A percentile compares a stretch with the other conserved stretches of the same genome.
phyloP scores from a whole-genome alignment of 31 red algal genomes.

The Odonthalia washingtoniensis region DNA sequence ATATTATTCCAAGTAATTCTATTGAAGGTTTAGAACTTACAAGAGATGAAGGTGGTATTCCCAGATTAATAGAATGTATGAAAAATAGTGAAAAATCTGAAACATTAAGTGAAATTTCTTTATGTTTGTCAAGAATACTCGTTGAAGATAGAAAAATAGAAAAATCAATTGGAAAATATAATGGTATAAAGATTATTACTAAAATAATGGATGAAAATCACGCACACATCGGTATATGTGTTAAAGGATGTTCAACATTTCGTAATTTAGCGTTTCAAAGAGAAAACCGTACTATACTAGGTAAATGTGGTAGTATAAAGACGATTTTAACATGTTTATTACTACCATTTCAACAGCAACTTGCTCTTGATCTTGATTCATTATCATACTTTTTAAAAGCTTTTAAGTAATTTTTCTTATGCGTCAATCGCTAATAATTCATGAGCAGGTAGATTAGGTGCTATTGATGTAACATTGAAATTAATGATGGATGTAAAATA shows the following conservation, averaged over 20 bases:
- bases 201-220: slow-evolving; percentile 63
- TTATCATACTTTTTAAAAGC: slow-evolving; percentile 67
- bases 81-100: slow-evolving; percentile 44
- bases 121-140: slow-evolving; percentile 56
- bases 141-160: slow-evolving; percentile 66
- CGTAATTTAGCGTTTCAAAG: slow-evolving; percentile 67
- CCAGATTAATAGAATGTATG: slow-evolving; percentile 46
- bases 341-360: slow-evolving; percentile 36
- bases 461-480: slow-evolving; percentile 66
- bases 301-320: slow-evolving; percentile 32
- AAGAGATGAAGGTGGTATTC: slow-evolving; percentile 70
- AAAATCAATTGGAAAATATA: slow-evolving; percentile 58
- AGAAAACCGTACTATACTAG: slow-evolving; percentile 54
- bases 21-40: slow-evolving; percentile 61
- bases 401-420: slow-evolving; percentile 72
- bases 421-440: slow-evolving; percentile 77
- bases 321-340: slow-evolving; percentile 32
- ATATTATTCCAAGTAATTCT: slow-evolving; percentile 58
- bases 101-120: slow-evolving; percentile 49
- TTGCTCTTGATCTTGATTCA: slow-evolving; percentile 20
- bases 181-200: slow-evolving; percentile 59
- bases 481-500: slow-evolving; percentile 51
- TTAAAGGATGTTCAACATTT: slow-evolving; percentile 65
- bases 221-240: slow-evolving; percentile 53
- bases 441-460: slow-evolving; percentile 67